Conservation (phyloP, 345 rosid species). For the Cardamine resedifolia region DNA sequence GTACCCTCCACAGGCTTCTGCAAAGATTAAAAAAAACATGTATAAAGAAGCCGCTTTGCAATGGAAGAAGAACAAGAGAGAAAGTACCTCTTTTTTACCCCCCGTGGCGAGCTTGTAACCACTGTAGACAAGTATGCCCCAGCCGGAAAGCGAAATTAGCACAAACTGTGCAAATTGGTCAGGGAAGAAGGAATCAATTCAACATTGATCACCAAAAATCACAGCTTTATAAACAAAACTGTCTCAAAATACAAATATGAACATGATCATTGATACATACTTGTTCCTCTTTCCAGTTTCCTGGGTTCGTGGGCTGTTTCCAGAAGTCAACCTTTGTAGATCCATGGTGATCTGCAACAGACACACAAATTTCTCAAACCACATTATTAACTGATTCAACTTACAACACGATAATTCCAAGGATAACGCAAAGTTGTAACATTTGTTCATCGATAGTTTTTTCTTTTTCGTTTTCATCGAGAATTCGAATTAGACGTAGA, state of each 20-base stretch:
- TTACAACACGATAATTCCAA: not conserved
- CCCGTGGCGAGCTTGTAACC: slow-evolving; percentile 53
- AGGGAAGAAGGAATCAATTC: slow-evolving; percentile 12
- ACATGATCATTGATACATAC: slow-evolving; percentile 45
- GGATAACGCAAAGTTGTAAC: not conserved
- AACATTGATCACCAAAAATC: not conserved
- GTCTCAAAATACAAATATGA: not conserved
- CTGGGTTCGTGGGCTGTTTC: slow-evolving; percentile 85
- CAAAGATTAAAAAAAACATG: slow-evolving; percentile 12
- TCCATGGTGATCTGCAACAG: slow-evolving; percentile 76
- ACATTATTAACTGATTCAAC: not conserved
- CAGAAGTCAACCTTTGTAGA: slow-evolving; percentile 73
- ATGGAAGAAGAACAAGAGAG: slow-evolving; percentile 5
- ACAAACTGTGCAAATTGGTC: slow-evolving; percentile 59
- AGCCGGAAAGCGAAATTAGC: slow-evolving; percentile 60
- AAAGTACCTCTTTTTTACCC: slow-evolving; percentile 53
- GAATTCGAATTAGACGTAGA: slow-evolving; percentile 6
- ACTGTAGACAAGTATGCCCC: slow-evolving; percentile 59
- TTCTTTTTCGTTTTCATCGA: not conserved
- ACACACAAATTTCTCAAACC: slow-evolving; percentile 1
- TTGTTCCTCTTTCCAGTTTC: slow-evolving; percentile 95
- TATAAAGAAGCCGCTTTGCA: not conserved
- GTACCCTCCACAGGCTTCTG: slow-evolving; percentile 36
- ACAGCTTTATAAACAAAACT: not conserved
- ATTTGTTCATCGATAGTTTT: not conserved